Evolutionary conservation across 345 rosid species (phyloP).

Genomic region (Eucalyptus virginea): DNA sequence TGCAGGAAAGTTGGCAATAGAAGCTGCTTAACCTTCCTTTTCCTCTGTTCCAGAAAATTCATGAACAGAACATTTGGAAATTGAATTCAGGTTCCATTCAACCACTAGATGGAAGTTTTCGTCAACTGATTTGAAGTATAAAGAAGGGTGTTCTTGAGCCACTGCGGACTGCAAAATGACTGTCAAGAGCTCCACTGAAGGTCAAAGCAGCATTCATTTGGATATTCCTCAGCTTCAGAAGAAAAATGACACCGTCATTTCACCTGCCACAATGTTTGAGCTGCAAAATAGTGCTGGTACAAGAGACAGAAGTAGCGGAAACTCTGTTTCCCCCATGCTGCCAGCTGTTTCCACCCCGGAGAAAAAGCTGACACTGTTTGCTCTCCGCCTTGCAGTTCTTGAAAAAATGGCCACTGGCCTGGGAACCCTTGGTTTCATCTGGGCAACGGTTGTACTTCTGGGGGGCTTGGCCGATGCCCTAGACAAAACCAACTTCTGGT

Average conservation of each 20-base stretch:
- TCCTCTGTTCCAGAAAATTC: neutral
- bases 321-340: neutral
- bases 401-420: neutral
- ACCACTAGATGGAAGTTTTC: neutral
- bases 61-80: too few relatives aligned
- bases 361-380: neutral
- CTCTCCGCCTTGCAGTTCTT: neutral
- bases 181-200: constrained; percentile 66
- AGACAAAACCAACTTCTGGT: neutral
- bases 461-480: neutral
- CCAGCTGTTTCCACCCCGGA: neutral
- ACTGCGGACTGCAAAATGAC: neutral
- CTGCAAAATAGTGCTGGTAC: neutral
- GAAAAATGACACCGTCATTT: neutral
- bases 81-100: too few relatives aligned
- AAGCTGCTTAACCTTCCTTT: neutral
- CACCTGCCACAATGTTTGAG: neutral
- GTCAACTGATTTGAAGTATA: neutral
- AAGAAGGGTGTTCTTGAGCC: neutral
- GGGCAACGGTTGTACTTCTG: neutral
- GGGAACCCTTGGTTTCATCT: neutral
- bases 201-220: constrained; percentile 51
- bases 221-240: neutral
- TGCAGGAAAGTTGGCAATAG: neutral
- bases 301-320: neutral